A percentile compares a stretch with the other conserved stretches of the same genome.
These are phyloP conservation scores for Pyrenopolyporus hunteri DNA, from an alignment of 495 filamentous ascomycete species.

Conservation along the genomic window DNA sequence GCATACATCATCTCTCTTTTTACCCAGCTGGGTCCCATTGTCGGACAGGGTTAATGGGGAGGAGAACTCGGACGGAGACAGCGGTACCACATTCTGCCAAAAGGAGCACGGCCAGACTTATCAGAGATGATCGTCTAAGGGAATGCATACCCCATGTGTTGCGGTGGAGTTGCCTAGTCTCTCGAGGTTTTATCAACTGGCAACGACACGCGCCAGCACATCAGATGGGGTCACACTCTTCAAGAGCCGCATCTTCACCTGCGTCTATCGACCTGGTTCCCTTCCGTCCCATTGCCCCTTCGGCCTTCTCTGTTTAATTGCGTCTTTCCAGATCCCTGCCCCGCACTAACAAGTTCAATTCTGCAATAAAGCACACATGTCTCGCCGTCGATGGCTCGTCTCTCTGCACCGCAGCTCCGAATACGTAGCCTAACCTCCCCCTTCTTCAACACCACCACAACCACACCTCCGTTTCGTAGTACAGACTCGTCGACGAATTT, in stretches of 20 bases:
- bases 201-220: conserved; percentile 89
- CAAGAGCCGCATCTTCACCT: conserved; percentile 66
- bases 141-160: conserved; percentile 57
- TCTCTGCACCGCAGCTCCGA: conserved; percentile 55
- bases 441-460: conserved; percentile 50
- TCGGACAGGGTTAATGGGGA: conserved; percentile 48
- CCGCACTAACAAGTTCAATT: conserved; percentile 55
- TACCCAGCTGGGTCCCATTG: conserved; percentile 45
- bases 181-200: conserved; percentile 74
- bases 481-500: conserved; percentile 49
- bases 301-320: conserved; percentile 51
- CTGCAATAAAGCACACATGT: conserved; percentile 69
- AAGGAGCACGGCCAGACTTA: conserved; percentile 49
- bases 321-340: conserved; percentile 56
- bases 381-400: conserved; percentile 60
- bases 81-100: conserved; percentile 52
- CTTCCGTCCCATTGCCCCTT: conserved; percentile 47
- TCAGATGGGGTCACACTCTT: conserved; percentile 69
- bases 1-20: conserved; percentile 50
- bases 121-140: conserved; percentile 55
- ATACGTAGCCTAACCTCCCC: conserved; percentile 57
- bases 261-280: conserved; percentile 57
- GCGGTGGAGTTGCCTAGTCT: conserved; percentile 67
- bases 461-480: conserved; percentile 50
- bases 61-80: conserved; percentile 41